phyloP scores from a whole-genome alignment of 495 filamentous ascomycete genomes.

The Neurospora sp. region DNA sequence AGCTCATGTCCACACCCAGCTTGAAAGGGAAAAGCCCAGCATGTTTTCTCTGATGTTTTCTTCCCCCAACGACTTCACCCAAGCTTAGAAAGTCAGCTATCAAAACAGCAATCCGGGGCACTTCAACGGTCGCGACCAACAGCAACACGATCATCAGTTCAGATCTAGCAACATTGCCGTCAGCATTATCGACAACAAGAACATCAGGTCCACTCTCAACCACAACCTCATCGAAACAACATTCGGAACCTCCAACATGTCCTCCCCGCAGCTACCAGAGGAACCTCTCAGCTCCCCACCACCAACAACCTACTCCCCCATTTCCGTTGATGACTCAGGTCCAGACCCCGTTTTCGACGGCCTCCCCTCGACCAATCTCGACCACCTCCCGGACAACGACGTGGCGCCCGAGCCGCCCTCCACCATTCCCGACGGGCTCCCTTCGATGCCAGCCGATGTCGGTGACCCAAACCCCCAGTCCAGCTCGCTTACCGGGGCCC shows the following conservation, averaged over 20 bases:
- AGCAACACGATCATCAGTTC: not conserved
- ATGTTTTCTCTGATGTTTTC: not conserved
- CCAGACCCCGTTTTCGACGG: too few species aligned
- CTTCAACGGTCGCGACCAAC: not conserved
- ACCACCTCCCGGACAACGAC: not conserved
- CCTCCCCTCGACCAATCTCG: too few species aligned
- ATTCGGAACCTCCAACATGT: not conserved
- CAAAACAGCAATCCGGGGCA: not conserved
- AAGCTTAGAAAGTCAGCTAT: not conserved
- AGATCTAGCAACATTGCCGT: not conserved
- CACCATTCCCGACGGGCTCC: too few species aligned
- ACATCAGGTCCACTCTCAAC: not conserved
- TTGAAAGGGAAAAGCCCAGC: too few species aligned
- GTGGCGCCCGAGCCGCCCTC: not conserved
- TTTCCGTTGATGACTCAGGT: too few species aligned
- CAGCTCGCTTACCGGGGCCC: not conserved
- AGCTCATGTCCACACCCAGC: too few species aligned
- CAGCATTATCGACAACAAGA: not conserved
- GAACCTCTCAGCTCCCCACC: not conserved
- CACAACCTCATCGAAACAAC: not conserved
- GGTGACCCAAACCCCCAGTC: too few species aligned
- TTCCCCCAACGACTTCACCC: not conserved
- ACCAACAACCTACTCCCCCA: not conserved
- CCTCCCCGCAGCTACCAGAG: not conserved
- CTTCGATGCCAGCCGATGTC: too few species aligned